phyloP scores from a whole-genome alignment of 2,329 filamentous ascomycete genomes.

The Zymoseptoria ardabiliae region DNA sequence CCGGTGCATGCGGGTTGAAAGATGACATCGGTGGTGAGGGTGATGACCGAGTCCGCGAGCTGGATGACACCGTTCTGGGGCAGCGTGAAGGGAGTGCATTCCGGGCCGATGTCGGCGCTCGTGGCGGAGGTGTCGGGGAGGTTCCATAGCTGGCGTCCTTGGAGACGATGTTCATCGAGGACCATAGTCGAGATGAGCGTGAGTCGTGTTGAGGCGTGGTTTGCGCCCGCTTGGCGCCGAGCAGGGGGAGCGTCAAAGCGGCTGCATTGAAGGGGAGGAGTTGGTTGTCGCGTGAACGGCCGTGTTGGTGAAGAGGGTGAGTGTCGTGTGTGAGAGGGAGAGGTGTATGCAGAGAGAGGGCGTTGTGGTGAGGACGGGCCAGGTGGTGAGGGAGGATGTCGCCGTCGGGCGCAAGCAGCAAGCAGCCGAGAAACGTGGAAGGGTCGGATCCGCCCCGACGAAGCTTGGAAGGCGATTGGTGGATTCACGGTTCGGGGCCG shows the following conservation, averaged over 20 bases:
- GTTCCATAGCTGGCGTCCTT: conserved; percentile 29
- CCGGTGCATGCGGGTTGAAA: conserved; percentile 53
- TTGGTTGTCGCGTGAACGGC: background rate
- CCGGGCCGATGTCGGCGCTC: conserved; percentile 19
- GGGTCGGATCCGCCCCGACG: too few species aligned
- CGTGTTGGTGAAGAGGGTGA: background rate
- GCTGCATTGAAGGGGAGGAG: conserved; percentile 9
- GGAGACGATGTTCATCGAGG: conserved; percentile 10
- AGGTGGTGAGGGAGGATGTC: background rate
- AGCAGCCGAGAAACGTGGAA: too few species aligned
- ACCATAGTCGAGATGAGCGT: conserved; percentile 13
- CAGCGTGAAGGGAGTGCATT: conserved; percentile 57
- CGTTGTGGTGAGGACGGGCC: background rate
- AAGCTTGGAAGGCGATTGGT: too few species aligned
- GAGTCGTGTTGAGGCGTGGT: background rate
- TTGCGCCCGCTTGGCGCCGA: conserved; percentile 14
- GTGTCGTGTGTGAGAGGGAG: background rate
- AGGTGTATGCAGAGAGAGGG: background rate
- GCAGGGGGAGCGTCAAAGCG: conserved; percentile 10
- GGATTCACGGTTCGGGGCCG: too few species aligned
- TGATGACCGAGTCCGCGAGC: conserved; percentile 49
- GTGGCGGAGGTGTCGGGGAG: conserved; percentile 19
- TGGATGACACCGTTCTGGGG: conserved; percentile 52
- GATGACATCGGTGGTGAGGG: conserved; percentile 51
- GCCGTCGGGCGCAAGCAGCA: background rate